phyloP scores from a whole-genome alignment of 805 yeast species.

The Kodamaea hsintzibuensis region DNA sequence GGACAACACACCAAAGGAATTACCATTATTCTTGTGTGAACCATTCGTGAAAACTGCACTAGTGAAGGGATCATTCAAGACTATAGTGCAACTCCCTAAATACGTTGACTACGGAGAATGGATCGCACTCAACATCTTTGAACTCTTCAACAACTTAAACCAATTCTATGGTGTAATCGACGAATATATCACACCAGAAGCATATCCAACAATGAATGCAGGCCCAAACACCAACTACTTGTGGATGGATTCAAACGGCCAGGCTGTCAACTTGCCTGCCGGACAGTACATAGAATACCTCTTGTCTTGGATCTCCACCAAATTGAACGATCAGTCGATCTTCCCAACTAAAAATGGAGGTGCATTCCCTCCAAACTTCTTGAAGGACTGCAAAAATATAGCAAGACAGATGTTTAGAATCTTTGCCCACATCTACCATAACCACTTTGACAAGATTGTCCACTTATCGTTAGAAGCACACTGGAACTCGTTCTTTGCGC shows the following conservation, averaged over 20 bases:
- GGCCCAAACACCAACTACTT: conserved; percentile 89
- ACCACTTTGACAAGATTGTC: conserved; percentile 91
- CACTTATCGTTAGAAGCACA: conserved; percentile 94
- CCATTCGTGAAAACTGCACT: conserved; percentile 93
- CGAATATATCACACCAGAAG: conserved; percentile 87
- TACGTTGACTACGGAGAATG: conserved; percentile 95
- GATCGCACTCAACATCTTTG: conserved; percentile 92
- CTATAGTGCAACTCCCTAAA: conserved; percentile 92
- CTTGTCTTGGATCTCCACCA: conserved; percentile 83
- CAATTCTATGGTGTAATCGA: conserved; percentile 89
- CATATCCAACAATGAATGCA: conserved; percentile 92
- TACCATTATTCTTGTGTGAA: conserved; percentile 79
- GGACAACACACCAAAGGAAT: conserved; percentile 4
- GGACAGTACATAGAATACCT: conserved; percentile 90
- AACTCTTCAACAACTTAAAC: conserved; percentile 79
- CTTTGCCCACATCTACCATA: conserved; percentile 92
- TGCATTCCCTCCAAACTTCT: conserved; percentile 86
- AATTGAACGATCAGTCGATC: conserved; percentile 82
- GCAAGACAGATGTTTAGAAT: conserved; percentile 91
- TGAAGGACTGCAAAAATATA: conserved; percentile 81
- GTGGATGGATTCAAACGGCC: conserved; percentile 81
- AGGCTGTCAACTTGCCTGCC: conserved; percentile 86
- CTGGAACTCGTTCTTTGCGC: conserved; percentile 97
- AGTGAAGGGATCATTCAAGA: conserved; percentile 94
- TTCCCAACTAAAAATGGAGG: conserved; percentile 91